Evolutionary conservation across 805 yeast genomes (phyloP).

Genomic region (Hanseniaspora lachancei): DNA sequence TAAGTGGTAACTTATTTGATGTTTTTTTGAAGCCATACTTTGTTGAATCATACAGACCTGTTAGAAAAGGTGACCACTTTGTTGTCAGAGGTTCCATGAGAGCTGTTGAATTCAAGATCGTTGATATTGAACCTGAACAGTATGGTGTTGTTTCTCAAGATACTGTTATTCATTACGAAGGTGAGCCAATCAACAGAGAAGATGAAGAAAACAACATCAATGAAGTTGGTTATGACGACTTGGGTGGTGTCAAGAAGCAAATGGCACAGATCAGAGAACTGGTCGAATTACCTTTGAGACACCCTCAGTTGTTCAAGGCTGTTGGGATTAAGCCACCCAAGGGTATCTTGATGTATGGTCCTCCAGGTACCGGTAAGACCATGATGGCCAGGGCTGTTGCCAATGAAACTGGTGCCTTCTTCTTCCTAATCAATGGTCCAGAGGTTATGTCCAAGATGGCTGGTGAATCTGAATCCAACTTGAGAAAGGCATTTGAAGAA

Average conservation of each 20-base stretch:
- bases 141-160: slow-evolving; percentile 97
- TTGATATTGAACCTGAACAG: slow-evolving; percentile 94
- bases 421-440: slow-evolving; percentile 95
- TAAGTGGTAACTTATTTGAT: slow-evolving; percentile 91
- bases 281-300: slow-evolving; percentile 95
- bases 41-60: slow-evolving; percentile 98
- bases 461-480: slow-evolving; percentile 94
- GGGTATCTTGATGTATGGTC: slow-evolving; percentile 96
- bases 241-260: slow-evolving; percentile 98
- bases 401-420: slow-evolving; percentile 97
- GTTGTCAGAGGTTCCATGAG: slow-evolving; percentile 98
- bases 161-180: slow-evolving; percentile 95
- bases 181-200: slow-evolving; percentile 96
- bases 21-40: slow-evolving; percentile 94
- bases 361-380: slow-evolving; percentile 99
- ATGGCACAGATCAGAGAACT: slow-evolving; percentile 98
- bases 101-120: slow-evolving; percentile 96
- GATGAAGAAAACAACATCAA: slow-evolving; percentile 93
- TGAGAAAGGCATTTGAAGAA: slow-evolving; percentile 97
- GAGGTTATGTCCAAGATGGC: slow-evolving; percentile 99
- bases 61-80: slow-evolving; percentile 92
- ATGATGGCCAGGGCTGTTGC: slow-evolving; percentile 99
- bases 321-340: slow-evolving; percentile 98
- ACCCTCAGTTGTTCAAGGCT: slow-evolving; percentile 93
- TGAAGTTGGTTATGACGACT: slow-evolving; percentile 97